Evolutionary conservation across 169 alveolate genomes (phyloP), one percentile per base, ranked within the genome.

Genomic region (Babesia caballi): DNA sequence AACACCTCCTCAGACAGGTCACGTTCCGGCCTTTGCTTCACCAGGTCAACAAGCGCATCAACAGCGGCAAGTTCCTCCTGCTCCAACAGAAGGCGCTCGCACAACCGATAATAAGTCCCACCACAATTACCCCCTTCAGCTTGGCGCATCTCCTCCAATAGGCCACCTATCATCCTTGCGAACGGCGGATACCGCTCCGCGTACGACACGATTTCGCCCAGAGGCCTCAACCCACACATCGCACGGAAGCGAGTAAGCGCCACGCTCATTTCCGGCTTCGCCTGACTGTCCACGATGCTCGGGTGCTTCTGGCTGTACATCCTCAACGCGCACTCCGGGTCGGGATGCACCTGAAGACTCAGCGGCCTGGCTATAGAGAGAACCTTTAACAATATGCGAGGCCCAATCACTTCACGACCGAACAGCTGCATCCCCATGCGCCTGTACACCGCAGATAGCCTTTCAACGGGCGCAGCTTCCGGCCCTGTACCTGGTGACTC

Each of bases 321-420:
- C 21, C 47, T n/a, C 66, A 44, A 17, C 6, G 84, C 78, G 28
- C 28, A 82, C 8, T 51, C 74, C 27, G 58, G 76, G 65, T 88
- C 90, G 4, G 93, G 93, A 70, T 88, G 93, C 15, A 88, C 59
- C 63, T 88, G 93, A 32, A 88, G 56, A 42, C 91, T 83, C 35
- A 88, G 78, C 1, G 93, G 93, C 71, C 81, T 83, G 12, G 74
- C 76, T 17, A 88, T 83, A 11, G 93, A 71, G n/a, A 88, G 72
- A 30, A 88, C 80, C 60, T 88, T 88, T 40, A 88, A 50, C 51
- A 88, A 51, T 42, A 84, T 78, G 17, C 32, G 23, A 27, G 47
- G 38, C 36, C 73, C 73, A 19, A 23, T 41, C 9, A 27, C 30
- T 28, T 35, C 73, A 6, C 12, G 25, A 15, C 51, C 58, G 9